Conservation (phyloP, 352 stramenopile genomes). For the Globisporangium alternatum region DNA sequence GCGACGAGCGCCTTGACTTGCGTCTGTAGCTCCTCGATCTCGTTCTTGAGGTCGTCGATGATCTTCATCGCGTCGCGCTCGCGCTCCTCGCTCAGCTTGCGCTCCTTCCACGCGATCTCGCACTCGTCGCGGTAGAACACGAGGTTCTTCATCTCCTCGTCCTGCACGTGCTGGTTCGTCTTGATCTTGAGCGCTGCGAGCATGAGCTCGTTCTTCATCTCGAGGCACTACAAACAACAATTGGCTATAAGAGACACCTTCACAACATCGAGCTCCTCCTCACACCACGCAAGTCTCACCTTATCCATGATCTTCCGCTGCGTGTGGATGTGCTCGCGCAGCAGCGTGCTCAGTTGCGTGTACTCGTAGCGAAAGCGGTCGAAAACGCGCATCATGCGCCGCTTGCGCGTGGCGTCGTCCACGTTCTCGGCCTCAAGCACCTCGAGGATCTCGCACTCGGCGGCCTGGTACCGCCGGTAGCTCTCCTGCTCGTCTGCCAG, state of each 20-base stretch:
- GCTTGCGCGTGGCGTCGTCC: constrained; percentile 51
- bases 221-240: constrained; percentile 33
- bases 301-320: constrained; percentile 65
- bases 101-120: constrained; percentile 63
- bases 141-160: constrained; percentile 69
- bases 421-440: constrained; percentile 45
- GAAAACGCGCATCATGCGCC: constrained; percentile 60
- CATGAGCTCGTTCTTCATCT: constrained; percentile 73
- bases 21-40: constrained; percentile 50
- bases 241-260: not conserved
- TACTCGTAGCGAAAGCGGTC: constrained; percentile 68
- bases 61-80: constrained; percentile 61
- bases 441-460: constrained; percentile 46
- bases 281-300: constrained; percentile 12
- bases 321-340: constrained; percentile 48
- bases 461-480: constrained; percentile 33
- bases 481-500: constrained; percentile 29
- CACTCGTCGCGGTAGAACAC: constrained; percentile 75
- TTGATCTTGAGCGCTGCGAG: constrained; percentile 51
- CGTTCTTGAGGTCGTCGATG: constrained; percentile 63
- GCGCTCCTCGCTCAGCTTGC: constrained; percentile 47
- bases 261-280: not conserved
- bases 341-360: constrained; percentile 44
- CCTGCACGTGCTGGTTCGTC: constrained; percentile 55
- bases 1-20: constrained; percentile 49